Evolutionary conservation across 2,329 filamentous ascomycete genomes (phyloP).

Genomic region (Penicillium aurantiogriseum): DNA sequence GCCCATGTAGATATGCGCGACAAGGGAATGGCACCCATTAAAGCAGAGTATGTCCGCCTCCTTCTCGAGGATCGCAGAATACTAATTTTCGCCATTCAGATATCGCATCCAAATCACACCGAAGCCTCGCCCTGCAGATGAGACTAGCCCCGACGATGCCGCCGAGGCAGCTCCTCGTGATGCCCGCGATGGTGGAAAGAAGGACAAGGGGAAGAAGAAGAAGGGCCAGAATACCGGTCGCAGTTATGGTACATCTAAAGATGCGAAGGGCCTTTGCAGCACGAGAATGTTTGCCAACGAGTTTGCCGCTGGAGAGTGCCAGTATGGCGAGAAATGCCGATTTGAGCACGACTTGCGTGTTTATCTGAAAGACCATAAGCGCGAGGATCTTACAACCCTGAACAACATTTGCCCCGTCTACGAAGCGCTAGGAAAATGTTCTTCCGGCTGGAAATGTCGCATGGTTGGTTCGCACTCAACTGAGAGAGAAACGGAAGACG

Average conservation of each 20-base stretch:
- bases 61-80: background rate
- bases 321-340: slow-evolving; percentile 76
- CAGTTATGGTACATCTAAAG: slow-evolving; percentile 74
- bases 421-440: slow-evolving; percentile 71
- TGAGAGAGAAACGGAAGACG: slow-evolving; percentile 75
- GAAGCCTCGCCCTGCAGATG: slow-evolving; percentile 21
- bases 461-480: slow-evolving; percentile 84
- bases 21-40: slow-evolving; percentile 68
- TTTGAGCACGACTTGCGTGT: slow-evolving; percentile 79
- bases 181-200: slow-evolving; percentile 40
- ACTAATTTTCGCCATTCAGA: slow-evolving; percentile 15
- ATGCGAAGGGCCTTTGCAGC: slow-evolving; percentile 74
- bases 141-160: slow-evolving; percentile 54
- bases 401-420: slow-evolving; percentile 78
- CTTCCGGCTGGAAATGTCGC: slow-evolving; percentile 89
- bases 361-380: slow-evolving; percentile 79
- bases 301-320: slow-evolving; percentile 75
- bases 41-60: slow-evolving; percentile 55
- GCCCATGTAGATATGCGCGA: slow-evolving; percentile 35
- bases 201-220: slow-evolving; percentile 48
- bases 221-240: slow-evolving; percentile 83
- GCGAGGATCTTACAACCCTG: slow-evolving; percentile 74
- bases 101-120: slow-evolving; percentile 30
- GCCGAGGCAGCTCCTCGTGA: slow-evolving; percentile 56
- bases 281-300: slow-evolving; percentile 70